phyloP scores from a whole-genome alignment of 2,329 filamentous ascomycete genomes.

The Penicillium sp. region DNA sequence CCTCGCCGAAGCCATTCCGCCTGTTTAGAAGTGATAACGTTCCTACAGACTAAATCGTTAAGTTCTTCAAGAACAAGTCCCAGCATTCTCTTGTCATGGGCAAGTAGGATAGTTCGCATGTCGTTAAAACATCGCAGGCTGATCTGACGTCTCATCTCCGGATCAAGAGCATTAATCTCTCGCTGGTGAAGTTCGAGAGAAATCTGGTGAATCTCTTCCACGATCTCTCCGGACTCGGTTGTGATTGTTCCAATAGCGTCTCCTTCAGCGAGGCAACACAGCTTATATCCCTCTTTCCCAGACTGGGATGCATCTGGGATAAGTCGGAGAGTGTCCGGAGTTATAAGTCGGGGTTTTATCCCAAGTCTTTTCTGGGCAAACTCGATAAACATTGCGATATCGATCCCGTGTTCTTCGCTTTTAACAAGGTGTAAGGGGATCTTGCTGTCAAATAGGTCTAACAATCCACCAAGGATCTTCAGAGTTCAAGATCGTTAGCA shows the following conservation, averaged over 20 bases:
- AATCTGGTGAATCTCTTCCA: slow-evolving; percentile 23
- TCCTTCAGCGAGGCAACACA: slow-evolving; percentile 8
- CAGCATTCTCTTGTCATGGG: slow-evolving; percentile 30
- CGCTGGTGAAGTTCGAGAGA: slow-evolving; percentile 25
- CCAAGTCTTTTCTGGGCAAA: background rate
- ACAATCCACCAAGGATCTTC: slow-evolving; percentile 6
- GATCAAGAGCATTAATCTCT: slow-evolving; percentile 19
- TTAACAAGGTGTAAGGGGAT: slow-evolving; percentile 16
- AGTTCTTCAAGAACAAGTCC: slow-evolving; percentile 26
- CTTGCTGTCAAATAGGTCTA: slow-evolving; percentile 6
- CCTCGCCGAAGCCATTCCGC: background rate
- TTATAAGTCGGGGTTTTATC: slow-evolving; percentile 6
- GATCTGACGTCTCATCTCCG: slow-evolving; percentile 22
- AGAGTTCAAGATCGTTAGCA: background rate
- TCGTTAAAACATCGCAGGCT: slow-evolving; percentile 26
- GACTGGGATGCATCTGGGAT: background rate
- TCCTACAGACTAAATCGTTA: background rate
- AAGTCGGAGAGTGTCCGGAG: background rate
- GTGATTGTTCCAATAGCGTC: background rate
- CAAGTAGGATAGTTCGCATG: slow-evolving; percentile 25
- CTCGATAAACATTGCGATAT: slow-evolving; percentile 5
- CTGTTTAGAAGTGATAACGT: background rate
- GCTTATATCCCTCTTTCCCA: background rate
- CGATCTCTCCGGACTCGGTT: slow-evolving; percentile 7
- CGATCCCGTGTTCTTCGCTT: slow-evolving; percentile 10